A percentile compares a stretch with the other conserved stretches of the same genome.
These are phyloP conservation scores for Astragalus membranaceus DNA, from an alignment of 306 rosid genomes.

Conservation along the genomic window DNA sequence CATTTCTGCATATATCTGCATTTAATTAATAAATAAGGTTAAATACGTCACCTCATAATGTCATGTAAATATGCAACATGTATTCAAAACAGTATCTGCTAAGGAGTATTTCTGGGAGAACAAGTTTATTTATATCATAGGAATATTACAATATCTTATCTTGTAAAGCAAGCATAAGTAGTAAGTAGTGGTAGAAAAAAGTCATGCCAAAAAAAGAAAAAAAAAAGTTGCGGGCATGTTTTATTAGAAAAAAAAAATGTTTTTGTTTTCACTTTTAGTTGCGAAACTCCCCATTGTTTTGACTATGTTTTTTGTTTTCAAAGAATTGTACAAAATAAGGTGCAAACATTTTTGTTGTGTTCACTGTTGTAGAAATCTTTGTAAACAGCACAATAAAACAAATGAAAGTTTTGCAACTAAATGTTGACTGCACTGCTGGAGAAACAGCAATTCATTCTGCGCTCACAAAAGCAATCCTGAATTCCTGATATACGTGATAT, in stretches of 20 bases:
- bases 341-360: too few relatives aligned
- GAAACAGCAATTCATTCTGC: not conserved
- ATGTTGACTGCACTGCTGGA: not conserved
- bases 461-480: not conserved
- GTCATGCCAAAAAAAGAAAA: not conserved
- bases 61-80: not conserved
- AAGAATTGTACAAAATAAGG: too few relatives aligned
- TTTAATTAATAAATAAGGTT: constrained; percentile 1
- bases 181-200: not conserved
- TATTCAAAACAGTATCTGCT: not conserved
- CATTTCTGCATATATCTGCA: constrained; percentile 98
- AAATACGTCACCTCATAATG: not conserved
- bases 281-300: too few relatives aligned
- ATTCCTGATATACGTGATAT: not conserved
- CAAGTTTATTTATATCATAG: not conserved
- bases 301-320: too few relatives aligned
- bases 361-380: too few relatives aligned
- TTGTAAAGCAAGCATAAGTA: not conserved
- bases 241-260: too few relatives aligned
- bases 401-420: not conserved
- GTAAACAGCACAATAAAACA: too few relatives aligned
- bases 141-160: not conserved
- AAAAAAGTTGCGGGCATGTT: too few relatives aligned
- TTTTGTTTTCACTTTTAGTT: too few relatives aligned
- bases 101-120: not conserved